phyloP scores from a whole-genome alignment of 2,329 filamentous ascomycete genomes.

The Nothophaeocryptopus gaeumannii region DNA sequence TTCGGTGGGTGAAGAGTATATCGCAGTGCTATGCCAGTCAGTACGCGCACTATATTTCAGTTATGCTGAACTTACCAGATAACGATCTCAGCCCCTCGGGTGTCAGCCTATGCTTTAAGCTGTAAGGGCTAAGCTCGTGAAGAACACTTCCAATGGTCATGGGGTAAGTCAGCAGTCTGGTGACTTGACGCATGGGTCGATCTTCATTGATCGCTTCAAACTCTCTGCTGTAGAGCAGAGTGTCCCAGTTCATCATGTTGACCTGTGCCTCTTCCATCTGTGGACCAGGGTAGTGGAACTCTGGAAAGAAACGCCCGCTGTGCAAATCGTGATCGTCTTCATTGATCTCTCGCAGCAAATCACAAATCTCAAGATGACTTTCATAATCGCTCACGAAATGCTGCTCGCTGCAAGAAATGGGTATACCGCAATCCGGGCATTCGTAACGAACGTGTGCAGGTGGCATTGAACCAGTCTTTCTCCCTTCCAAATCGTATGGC shows the following conservation, averaged over 20 bases:
- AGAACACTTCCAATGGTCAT: slow-evolving; percentile 86
- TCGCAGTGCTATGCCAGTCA: slow-evolving; percentile 63
- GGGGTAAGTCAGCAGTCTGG: slow-evolving; percentile 88
- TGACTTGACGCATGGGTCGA: slow-evolving; percentile 87
- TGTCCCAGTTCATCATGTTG: slow-evolving; percentile 99
- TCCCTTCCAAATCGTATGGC: slow-evolving; percentile 61
- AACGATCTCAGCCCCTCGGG: slow-evolving; percentile 89
- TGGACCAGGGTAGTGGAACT: slow-evolving; percentile 84
- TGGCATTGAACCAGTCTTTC: slow-evolving; percentile 59
- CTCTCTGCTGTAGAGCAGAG: slow-evolving; percentile 86
- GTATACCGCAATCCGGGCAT: slow-evolving; percentile 92
- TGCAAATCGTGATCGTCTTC: slow-evolving; percentile 95
- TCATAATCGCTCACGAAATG: slow-evolving; percentile 98
- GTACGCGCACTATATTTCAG: slow-evolving; percentile 16
- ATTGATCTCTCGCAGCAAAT: slow-evolving; percentile 87
- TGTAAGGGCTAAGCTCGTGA: slow-evolving; percentile 93
- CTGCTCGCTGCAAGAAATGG: slow-evolving; percentile 87
- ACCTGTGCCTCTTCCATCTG: slow-evolving; percentile 90
- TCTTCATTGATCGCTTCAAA: slow-evolving; percentile 90
- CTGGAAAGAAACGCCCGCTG: slow-evolving; percentile 86
- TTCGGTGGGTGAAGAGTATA: slow-evolving; percentile 90
- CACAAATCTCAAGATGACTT: slow-evolving; percentile 85
- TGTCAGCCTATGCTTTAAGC: slow-evolving; percentile 74
- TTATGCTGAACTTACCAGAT: slow-evolving; percentile 63
- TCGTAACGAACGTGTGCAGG: slow-evolving; percentile 87